Evolutionary conservation across 2,329 filamentous ascomycete genomes (phyloP), one percentile per base, ranked within the genome.

Genomic region (Sphaceloma murrayae): DNA sequence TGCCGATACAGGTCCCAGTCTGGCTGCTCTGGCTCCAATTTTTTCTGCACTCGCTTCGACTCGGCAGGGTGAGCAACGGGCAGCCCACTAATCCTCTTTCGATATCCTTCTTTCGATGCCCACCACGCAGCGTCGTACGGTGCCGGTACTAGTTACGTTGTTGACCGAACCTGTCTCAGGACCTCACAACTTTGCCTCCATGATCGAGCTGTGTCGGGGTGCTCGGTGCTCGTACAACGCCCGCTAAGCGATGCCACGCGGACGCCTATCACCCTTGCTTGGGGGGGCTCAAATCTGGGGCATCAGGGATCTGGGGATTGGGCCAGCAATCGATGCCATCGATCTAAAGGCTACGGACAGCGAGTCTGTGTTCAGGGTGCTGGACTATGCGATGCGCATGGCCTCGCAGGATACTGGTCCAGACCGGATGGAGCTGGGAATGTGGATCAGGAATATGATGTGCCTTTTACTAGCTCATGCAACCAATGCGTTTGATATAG

Each of bases 1-100:
- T 40, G 27, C 36, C 36, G 36, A 40, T 40, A 40, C 36, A 40
- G 36, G 36, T 40, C 36, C 36, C 36, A 40, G 22, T 40, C 13
- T 34, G n/a, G 13, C 31, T 16, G 31, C 9, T 31, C 18, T 40
- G 36, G 36, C 24, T 40, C 36, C 36, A 40, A 16, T 30, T 40
- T 34, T 40, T 29, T 22, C 22, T 40, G 34, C 36, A 40, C 7
- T 40, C 36, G 36, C 36, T 40, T 40, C 36, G 24, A 40, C 36
- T 40, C 36, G 36, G 36, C 36, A 30, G 27, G 36, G 36, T 40
- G 36, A 40, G 24, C 27, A 40, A 40, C 36, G 36, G 36, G 24
- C 24, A 18, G 30, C 22, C 36, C 36, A 26, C 36, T 40, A 40
- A 16, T 40, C 36, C 36, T 29, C 26, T 40, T 40, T 14, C 24